A percentile compares a stretch with the other conserved stretches of the same genome.
phyloP scores from a whole-genome alignment of 805 yeast genomes.

The Zygosaccharomyces siamensis region DNA sequence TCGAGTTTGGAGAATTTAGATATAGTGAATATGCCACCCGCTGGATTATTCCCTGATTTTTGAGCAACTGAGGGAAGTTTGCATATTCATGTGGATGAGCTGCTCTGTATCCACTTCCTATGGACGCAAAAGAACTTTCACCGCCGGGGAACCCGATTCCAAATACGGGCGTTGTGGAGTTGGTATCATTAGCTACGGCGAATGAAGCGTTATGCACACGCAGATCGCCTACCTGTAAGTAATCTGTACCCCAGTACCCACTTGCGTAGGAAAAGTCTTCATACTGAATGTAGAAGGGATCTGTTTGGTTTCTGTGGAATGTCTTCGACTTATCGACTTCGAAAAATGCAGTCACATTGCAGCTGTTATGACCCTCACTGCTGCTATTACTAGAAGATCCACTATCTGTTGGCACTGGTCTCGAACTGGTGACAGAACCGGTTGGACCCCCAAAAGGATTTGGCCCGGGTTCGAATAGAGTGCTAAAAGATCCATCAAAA shows the following conservation, averaged over 20 bases:
- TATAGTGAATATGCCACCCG: conserved; percentile 56
- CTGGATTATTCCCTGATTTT: conserved; percentile 49
- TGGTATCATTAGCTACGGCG: conserved; percentile 66
- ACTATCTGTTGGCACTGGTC: conserved; percentile 1
- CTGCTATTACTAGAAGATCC: background rate
- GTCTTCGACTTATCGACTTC: conserved; percentile 19
- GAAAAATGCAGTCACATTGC: conserved; percentile 30
- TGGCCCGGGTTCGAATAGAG: background rate
- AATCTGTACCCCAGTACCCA: conserved; percentile 48
- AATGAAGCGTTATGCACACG: conserved; percentile 51
- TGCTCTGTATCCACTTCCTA: conserved; percentile 36
- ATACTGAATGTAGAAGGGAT: conserved; percentile 44
- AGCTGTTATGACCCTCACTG: background rate
- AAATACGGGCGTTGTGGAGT: conserved; percentile 61
- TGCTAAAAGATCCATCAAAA: background rate
- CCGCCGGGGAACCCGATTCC: conserved; percentile 68
- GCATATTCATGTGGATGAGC: conserved; percentile 42
- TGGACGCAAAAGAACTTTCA: conserved; percentile 65
- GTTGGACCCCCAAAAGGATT: background rate
- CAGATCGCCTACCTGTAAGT: conserved; percentile 48
- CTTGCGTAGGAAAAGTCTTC: conserved; percentile 47
- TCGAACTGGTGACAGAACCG: conserved; percentile 2
- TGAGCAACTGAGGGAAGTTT: conserved; percentile 62
- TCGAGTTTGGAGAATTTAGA: conserved; percentile 40
- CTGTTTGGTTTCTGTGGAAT: conserved; percentile 22